Evolutionary conservation across 2,329 filamentous ascomycete genomes (phyloP), one percentile per base, ranked within the genome.

Genomic region (Periconia sp.): DNA sequence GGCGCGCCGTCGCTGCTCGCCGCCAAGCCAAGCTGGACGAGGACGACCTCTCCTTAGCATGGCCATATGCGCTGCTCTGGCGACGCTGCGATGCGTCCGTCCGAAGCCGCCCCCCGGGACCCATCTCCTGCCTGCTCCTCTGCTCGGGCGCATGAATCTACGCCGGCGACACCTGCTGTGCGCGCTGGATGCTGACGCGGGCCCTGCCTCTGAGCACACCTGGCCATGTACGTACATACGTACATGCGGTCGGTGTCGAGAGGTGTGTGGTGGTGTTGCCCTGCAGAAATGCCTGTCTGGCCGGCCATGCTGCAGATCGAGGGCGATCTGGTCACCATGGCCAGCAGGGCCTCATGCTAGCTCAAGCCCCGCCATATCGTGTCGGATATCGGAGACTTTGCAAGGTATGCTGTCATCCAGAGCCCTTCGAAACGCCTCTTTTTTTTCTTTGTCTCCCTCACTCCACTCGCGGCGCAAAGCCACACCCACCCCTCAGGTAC

Each of bases 241-340:
- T n/a, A n/a, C n/a, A n/a, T n/a, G n/a, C n/a, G n/a, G n/a, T n/a
- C n/a, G n/a, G n/a, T n/a, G n/a, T n/a, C n/a, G n/a, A n/a, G n/a
- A n/a, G n/a, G n/a, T n/a, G n/a, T n/a, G 46, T 47, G 40, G 41
- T 52, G 40, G 35, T 49, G 45, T 41, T 58, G 63, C 63, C 64
- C 61, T 66, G 61, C 65, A 66, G 60, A 44, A 55, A 52, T 54
- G 54, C 56, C 49, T 61, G 64, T 55, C 59, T 58, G 59, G 54
- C 47, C 46, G 48, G 31, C 36, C 40, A 34, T 38, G 49, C 43
- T 57, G 65, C 54, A 62, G 63, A 68, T 69, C 64, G 55, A 64
- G 46, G 62, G 52, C 61, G 65, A 68, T 68, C 65, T 64, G n/a
- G 61, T 67, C 63, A 68, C 63, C 52, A 58, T 59, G 63, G 61